Percentiles rank a stretch among this genome's conserved stretches.
phyloP scores from a whole-genome alignment of 2,329 filamentous ascomycete genomes.

The Hortaea werneckii region DNA sequence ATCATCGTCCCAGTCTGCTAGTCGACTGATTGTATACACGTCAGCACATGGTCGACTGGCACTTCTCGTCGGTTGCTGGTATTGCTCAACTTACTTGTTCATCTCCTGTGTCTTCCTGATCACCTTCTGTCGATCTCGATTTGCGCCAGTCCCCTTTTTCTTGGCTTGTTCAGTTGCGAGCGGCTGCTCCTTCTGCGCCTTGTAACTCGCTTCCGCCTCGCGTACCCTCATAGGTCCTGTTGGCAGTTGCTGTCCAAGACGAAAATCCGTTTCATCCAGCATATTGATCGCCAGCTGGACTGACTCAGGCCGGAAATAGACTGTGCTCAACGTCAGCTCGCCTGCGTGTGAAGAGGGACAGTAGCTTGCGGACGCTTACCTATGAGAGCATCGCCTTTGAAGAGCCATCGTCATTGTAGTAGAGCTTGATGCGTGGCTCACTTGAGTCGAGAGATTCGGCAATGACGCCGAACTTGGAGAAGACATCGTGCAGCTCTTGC shows the following conservation, averaged over 20 bases:
- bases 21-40: constrained; percentile 48
- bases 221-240: constrained; percentile 67
- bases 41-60: constrained; percentile 2
- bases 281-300: constrained; percentile 75
- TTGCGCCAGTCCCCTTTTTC: constrained; percentile 30
- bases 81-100: constrained; percentile 42
- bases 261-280: constrained; percentile 72
- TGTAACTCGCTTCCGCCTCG: constrained; percentile 81
- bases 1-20: constrained; percentile 91
- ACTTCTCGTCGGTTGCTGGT: not conserved
- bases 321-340: constrained; percentile 21
- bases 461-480: constrained; percentile 84
- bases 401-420: constrained; percentile 65
- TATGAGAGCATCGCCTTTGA: constrained; percentile 88
- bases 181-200: constrained; percentile 62
- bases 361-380: constrained; percentile 13
- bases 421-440: constrained; percentile 84
- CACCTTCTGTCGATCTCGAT: constrained; percentile 63
- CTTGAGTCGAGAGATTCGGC: constrained; percentile 89
- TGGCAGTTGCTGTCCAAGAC: constrained; percentile 46
- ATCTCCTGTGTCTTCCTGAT: constrained; percentile 86
- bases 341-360: not conserved
- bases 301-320: constrained; percentile 93
- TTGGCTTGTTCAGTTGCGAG: constrained; percentile 23
- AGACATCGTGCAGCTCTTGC: constrained; percentile 72